Base-by-base conservation (phyloP, 371 early-diverging fungal genomes). In the Cokeromyces recurvatus region DNA sequence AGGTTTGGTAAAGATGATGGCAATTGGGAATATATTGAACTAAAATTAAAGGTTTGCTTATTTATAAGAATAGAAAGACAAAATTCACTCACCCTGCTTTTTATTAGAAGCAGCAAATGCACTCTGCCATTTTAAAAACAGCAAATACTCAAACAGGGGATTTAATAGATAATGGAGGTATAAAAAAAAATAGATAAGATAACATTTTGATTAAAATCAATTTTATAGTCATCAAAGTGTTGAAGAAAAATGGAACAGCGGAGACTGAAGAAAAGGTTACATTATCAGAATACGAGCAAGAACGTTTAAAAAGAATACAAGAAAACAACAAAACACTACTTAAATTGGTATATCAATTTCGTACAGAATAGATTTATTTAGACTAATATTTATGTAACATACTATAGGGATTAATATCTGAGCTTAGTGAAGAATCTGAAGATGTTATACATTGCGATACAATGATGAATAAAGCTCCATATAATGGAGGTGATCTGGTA, bases 1-100 rank as follows among this genome's bases (percentile, higher is more conserved):
- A 78, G 93, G 8, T 92, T 92, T 64, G 93, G 93, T 16, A 74
- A 69, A 24, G 89, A 91, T 59, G 81, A 77, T 19, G 62, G 81
- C 31, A 81, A 84, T 38, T 92, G 91, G 91, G 83, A 89, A 57
- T 85, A 87, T 46, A 62, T 89, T 16, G 63, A 74, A 20, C 52
- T 89, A 8, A 64, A 66, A 6, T 67, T 76, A 36, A 29, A 29
- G 29, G 29, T 29, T 8, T n/a, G n/a, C n/a, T n/a, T n/a, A n/a
- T n/a, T n/a, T n/a, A n/a, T n/a, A 4, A 9, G 36, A 27, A 41
- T 41, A 46, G 36, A 64, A 62, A 8, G 69, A 63, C 8, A 64
- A 66, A 16, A 59, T n/a, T n/a, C n/a, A n/a, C n/a, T n/a, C n/a
- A n/a, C n/a, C n/a, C n/a, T n/a, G n/a, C n/a, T n/a, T n/a, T n/a